A percentile compares a stretch with the other conserved stretches of the same genome.
Evolutionary conservation across 257 asterid genomes (phyloP).

Genomic region (Gardenia jasminoides): DNA sequence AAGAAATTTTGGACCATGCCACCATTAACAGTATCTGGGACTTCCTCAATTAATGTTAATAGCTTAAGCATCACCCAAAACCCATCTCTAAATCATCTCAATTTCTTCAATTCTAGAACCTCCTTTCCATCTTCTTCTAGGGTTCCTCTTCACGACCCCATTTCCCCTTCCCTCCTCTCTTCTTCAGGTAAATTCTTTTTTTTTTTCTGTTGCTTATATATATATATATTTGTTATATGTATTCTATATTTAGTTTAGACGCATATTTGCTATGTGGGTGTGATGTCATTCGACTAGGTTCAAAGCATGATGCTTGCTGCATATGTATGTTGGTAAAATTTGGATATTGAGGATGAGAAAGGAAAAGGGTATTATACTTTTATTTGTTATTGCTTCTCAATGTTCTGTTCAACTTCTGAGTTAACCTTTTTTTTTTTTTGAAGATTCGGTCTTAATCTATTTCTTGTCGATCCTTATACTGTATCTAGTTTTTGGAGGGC

Average conservation of each 20-base stretch:
- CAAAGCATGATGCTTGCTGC: not conserved
- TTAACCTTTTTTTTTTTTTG: not conserved
- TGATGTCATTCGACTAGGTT: not conserved
- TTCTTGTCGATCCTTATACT: not conserved
- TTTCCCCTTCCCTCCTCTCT: not conserved
- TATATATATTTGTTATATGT: not conserved
- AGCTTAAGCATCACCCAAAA: conserved; percentile 4
- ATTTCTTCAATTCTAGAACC: conserved; percentile 16
- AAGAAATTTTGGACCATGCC: not conserved
- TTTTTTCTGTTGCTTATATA: not conserved
- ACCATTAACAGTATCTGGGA: conserved; percentile 9
- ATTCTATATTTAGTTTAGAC: not conserved
- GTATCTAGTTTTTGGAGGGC: not conserved
- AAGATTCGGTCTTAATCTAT: not conserved
- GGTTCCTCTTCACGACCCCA: conserved; percentile 11
- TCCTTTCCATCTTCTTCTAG: conserved; percentile 12
- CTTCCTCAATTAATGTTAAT: conserved; percentile 16
- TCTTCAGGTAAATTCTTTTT: conserved; percentile 12
- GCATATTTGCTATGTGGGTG: not conserved
- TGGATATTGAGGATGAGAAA: not conserved
- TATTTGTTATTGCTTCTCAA: not conserved
- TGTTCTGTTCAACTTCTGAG: not conserved
- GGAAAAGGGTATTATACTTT: not conserved
- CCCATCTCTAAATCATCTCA: conserved; percentile 19
- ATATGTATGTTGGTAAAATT: not conserved